Percentiles rank a stretch among this genome's conserved stretches.
Conservation (phyloP, 2,329 filamentous ascomycete species). For the Cercospora citrullina region DNA sequence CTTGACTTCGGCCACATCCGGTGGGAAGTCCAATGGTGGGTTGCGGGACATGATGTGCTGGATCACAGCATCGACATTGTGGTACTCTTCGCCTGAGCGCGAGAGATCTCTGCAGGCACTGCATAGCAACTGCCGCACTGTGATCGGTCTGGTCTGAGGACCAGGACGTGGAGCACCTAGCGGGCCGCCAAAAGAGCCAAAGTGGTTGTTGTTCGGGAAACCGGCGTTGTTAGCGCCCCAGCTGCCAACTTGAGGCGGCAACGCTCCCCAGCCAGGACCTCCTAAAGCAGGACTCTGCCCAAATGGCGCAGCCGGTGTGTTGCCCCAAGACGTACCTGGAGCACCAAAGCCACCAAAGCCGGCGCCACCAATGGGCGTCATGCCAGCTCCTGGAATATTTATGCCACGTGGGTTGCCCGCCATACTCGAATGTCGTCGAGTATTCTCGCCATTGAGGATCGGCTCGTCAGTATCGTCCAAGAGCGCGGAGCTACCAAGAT, state of each 20-base stretch:
- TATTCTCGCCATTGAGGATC: slow-evolving; percentile 50
- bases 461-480: slow-evolving; percentile 69
- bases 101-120: slow-evolving; percentile 70
- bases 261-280: slow-evolving; percentile 43
- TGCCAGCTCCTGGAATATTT: slow-evolving; percentile 35
- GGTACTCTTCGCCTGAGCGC: slow-evolving; percentile 59
- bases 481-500: slow-evolving; percentile 87
- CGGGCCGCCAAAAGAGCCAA: slow-evolving; percentile 21
- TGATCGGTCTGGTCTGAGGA: slow-evolving; percentile 56
- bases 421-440: slow-evolving; percentile 43
- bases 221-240: slow-evolving; percentile 43
- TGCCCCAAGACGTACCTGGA: slow-evolving; percentile 44
- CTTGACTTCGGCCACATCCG: slow-evolving; percentile 67
- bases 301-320: slow-evolving; percentile 46
- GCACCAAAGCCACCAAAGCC: slow-evolving; percentile 31
- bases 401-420: slow-evolving; percentile 32
- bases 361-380: slow-evolving; percentile 34
- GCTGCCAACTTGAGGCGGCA: slow-evolving; percentile 35
- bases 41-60: slow-evolving; percentile 63
- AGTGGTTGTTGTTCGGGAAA: slow-evolving; percentile 52
- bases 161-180: slow-evolving; percentile 46
- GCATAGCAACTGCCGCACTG: slow-evolving; percentile 72
- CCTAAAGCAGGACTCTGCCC: slow-evolving; percentile 39
- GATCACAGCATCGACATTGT: slow-evolving; percentile 65
- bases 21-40: slow-evolving; percentile 57